Base-by-base conservation (phyloP, 2,329 filamentous ascomycete genomes). In the Cercospora beticola region DNA sequence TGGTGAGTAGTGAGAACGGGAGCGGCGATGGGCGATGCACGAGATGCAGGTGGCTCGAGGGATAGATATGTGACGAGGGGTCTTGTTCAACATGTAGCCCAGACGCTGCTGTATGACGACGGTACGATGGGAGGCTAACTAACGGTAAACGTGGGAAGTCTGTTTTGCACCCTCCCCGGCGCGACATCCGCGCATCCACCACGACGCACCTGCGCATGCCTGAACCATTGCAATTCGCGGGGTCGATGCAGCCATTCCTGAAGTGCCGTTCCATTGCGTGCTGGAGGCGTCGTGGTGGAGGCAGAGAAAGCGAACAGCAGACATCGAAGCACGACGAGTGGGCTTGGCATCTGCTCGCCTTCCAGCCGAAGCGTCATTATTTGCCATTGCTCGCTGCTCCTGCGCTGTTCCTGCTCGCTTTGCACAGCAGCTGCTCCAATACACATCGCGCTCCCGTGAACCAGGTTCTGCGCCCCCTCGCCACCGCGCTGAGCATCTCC, bases 191-290 rank as follows among this genome's bases (percentile, higher is more conserved):
- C 14, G 23, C 54, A 26, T 28, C 10, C 54, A n/a, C 14, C 23
- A 23, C 23, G 21, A 26, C 26, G 54, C 54, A 28, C 14, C 16
- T 57, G 54, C 28, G 52, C 52, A 21, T 4, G 21, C 4, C 28
- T 57, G 52, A 5, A 16, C 28, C 31, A 36, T 1, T 23, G 56
- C 28, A 7, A 59, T 59, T 59, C 56, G 56, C 56, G 6, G 56
- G 28, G 56, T 7, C 28, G 28, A 33, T 21, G 56, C 56, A 59
- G 56, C 31, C 28, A 31, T 5, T 21, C 14, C 56, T 59, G 28
- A 36, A 59, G 28, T 59, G 56, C 56, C 56, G 56, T 14, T 31
- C 14, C 23, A 31, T 59, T 59, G 56, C 56, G 56, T 59, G 56
- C 56, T 59, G 16, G 9, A 31, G 56, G 56, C 56, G 56, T 59